These are phyloP conservation scores for Starmerella cellae DNA, from an alignment of 805 yeast species.

Conservation along the genomic window DNA sequence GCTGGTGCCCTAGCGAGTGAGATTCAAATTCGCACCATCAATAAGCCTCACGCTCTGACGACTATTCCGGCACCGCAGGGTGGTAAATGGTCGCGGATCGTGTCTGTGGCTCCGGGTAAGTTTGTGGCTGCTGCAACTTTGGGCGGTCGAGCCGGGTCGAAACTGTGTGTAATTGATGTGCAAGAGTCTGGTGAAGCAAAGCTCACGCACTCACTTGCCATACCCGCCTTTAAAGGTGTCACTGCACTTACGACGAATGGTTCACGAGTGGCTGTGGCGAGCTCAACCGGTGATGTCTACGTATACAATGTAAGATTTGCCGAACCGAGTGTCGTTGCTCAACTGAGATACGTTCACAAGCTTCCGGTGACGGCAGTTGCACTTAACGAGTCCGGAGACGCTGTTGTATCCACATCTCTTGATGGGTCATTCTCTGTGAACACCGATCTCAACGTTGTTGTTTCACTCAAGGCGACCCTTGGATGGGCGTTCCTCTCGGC, in stretches of 20 bases:
- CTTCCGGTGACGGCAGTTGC: slow-evolving; percentile 21
- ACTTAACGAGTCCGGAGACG: slow-evolving; percentile 8
- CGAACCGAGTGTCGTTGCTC: slow-evolving; percentile 3
- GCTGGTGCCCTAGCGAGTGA: slow-evolving; percentile 9
- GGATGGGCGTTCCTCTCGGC: slow-evolving; percentile 16
- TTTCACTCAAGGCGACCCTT: slow-evolving; percentile 5
- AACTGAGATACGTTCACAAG: slow-evolving; percentile 10
- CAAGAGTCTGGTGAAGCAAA: slow-evolving; percentile 3
- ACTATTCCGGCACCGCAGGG: slow-evolving; percentile 2
- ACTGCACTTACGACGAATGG: slow-evolving; percentile 18
- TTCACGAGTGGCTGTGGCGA: slow-evolving; percentile 15
- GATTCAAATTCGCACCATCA: slow-evolving; percentile 8
- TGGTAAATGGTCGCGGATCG: slow-evolving; percentile 14
- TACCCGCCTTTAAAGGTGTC: slow-evolving; percentile 14
- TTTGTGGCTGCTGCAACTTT: slow-evolving; percentile 13
- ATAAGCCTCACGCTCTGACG: slow-evolving; percentile 1
- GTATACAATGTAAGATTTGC: slow-evolving; percentile 4
- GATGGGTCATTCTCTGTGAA: slow-evolving; percentile 17
- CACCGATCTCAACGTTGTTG: background rate
- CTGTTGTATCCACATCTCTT: slow-evolving; percentile 18
- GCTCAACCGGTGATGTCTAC: slow-evolving; percentile 18
- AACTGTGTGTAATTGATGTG: slow-evolving; percentile 8
- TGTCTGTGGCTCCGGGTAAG: slow-evolving; percentile 6
- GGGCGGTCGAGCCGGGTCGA: slow-evolving; percentile 7
- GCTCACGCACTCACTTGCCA: background rate